phyloP scores from a whole-genome alignment of 306 rosid species.

The Vicia villosa region DNA sequence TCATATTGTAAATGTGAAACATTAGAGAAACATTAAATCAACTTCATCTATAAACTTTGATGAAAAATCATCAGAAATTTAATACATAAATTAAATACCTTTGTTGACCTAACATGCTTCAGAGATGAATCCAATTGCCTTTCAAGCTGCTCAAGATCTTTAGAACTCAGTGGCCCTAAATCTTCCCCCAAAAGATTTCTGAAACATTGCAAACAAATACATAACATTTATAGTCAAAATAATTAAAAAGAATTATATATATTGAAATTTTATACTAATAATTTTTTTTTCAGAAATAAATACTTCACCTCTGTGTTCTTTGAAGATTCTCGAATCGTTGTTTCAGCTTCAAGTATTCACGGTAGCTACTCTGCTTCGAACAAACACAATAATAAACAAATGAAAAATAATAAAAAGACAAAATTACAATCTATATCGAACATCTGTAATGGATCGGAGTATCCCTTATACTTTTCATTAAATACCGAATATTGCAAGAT shows the following conservation, averaged over 20 bases:
- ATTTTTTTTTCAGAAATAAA: too few relatives aligned
- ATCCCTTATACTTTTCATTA: too few relatives aligned
- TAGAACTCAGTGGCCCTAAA: conserved; percentile 75
- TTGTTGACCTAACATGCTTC: conserved; percentile 87
- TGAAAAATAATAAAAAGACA: conserved; percentile 17
- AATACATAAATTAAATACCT: conserved; percentile 43
- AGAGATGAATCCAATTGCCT: conserved; percentile 86
- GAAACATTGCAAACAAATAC: neutral
- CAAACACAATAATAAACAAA: neutral
- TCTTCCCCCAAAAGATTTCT: conserved; percentile 83
- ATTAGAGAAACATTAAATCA: too few relatives aligned
- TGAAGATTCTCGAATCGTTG: conserved; percentile 81
- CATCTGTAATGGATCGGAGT: too few relatives aligned
- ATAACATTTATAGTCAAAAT: neutral
- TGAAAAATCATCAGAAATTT: neutral
- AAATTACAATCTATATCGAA: neutral
- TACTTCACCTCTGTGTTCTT: conserved; percentile 71
- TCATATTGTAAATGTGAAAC: too few relatives aligned
- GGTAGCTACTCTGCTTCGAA: conserved; percentile 74
- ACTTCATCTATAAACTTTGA: too few relatives aligned
- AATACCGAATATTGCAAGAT: too few relatives aligned
- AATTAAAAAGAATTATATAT: too few relatives aligned
- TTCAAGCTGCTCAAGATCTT: conserved; percentile 97
- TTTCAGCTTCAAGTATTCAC: conserved; percentile 92
- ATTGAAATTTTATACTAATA: too few relatives aligned